Base-by-base conservation (phyloP, 495 filamentous ascomycete species). In the Jackrogersella multiformis region DNA sequence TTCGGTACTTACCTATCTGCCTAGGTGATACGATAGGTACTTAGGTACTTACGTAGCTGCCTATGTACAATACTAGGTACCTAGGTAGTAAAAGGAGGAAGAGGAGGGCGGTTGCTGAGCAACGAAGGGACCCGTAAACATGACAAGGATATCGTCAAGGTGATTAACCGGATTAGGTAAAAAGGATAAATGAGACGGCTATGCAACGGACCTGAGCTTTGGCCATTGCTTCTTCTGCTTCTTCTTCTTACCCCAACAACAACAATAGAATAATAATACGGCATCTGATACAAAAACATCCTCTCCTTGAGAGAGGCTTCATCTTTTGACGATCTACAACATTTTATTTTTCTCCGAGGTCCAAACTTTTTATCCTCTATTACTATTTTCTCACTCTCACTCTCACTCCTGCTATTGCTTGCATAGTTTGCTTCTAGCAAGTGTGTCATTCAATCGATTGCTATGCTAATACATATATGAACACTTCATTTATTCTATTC, bases 251-350 rank as follows among this genome's bases (percentile, higher is more conserved):
- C 59, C 59, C 65, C 67, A 67, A 74, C 68, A 75, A 75, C 65
- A 75, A 74, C 61, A 74, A 75, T 64, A 68, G 67, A 64, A 68
- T 60, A 63, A 73, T 66, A 66, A 69, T 73, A 56, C 34, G 15
- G 44, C 34, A 53, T 59, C 39, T 61, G 53, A 65, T 73, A 73
- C 70, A 73, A 75, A 73, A 73, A 73, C 73, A 73, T 64, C 73
- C 34, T 73, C 70, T 58, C 55, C 68, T 71, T 56, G 55, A 51
- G 54, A 28, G 8, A 51, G 21, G 32, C 41, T 64, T 24, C 21
- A 46, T 46, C 20, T 46, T 46, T 46, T 46, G 35, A 56, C 28
- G 34, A 68, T 68, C 58, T 62, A 48, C 57, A 70, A 59, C 55
- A 48, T 55, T 44, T 55, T 42, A 39, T 35, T 57, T 58, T 38